These are phyloP conservation scores for Ophiostoma montium DNA, from an alignment of 2,329 filamentous ascomycete genomes.

Conservation along the genomic window DNA sequence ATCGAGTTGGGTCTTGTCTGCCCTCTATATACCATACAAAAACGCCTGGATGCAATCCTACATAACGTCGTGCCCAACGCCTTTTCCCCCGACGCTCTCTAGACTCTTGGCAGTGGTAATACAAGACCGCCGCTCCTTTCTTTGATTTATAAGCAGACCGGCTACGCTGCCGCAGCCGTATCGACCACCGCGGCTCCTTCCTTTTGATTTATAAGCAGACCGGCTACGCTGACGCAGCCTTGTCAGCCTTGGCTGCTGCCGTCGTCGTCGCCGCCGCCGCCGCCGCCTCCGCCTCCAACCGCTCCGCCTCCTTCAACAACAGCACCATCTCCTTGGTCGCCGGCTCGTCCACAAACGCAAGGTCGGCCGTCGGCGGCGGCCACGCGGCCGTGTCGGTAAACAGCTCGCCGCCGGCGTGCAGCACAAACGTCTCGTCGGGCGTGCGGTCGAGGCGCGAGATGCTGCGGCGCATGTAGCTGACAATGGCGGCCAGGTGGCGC, in stretches of 20 bases:
- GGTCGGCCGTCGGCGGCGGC: slow-evolving; percentile 22
- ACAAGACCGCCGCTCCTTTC: too few relatives aligned
- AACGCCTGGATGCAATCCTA: not conserved
- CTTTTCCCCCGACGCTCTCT: not conserved
- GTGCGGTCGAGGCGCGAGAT: slow-evolving; percentile 35
- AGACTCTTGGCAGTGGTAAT: too few relatives aligned
- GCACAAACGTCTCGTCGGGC: slow-evolving; percentile 28
- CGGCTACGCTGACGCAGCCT: not conserved
- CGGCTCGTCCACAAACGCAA: slow-evolving; percentile 26
- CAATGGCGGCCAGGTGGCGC: slow-evolving; percentile 36
- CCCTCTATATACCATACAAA: not conserved
- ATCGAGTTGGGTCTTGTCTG: not conserved
- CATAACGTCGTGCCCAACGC: not conserved
- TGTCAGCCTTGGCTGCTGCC: not conserved
- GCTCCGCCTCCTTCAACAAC: slow-evolving; percentile 15
- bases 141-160: too few relatives aligned
- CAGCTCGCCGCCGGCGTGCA: slow-evolving; percentile 18
- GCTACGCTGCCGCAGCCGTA: too few relatives aligned
- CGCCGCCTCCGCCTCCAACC: not conserved
- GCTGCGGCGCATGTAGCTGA: slow-evolving; percentile 39
- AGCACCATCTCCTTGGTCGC: slow-evolving; percentile 24
- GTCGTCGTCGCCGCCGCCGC: not conserved
- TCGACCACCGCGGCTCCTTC: too few relatives aligned
- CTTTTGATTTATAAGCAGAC: too few relatives aligned
- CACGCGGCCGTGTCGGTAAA: slow-evolving; percentile 25